Conservation (phyloP, 2,329 filamentous ascomycete genomes). For the Ascochyta clinopodiicola region DNA sequence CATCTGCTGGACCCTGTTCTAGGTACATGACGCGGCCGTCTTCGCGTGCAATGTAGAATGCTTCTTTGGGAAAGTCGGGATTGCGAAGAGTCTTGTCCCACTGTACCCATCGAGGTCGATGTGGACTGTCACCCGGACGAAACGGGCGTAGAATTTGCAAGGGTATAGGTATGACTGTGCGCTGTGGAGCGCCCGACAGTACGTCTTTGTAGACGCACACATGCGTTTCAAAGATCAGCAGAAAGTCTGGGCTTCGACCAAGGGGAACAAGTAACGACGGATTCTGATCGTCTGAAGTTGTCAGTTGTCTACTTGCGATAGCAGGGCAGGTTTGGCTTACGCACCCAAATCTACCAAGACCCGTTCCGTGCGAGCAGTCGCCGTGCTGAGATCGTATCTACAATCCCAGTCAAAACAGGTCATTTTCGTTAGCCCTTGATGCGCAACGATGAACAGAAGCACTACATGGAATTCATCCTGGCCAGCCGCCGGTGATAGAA, state of each 20-base stretch:
- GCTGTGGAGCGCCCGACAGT: conserved; percentile 48
- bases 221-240: conserved; percentile 48
- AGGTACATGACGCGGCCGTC: conserved; percentile 81
- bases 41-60: conserved; percentile 85
- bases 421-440: conserved; percentile 54
- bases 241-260: conserved; percentile 48
- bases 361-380: conserved; percentile 33
- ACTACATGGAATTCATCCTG: conserved; percentile 73
- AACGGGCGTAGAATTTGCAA: conserved; percentile 53
- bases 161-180: conserved; percentile 22
- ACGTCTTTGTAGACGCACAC: conserved; percentile 50
- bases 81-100: conserved; percentile 81
- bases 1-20: conserved; percentile 61
- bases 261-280: conserved; percentile 52
- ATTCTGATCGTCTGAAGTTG: conserved; percentile 40
- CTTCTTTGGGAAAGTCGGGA: conserved; percentile 67
- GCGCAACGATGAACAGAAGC: conserved; percentile 68
- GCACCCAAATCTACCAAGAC: conserved; percentile 36
- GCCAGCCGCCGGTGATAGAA: conserved; percentile 75
- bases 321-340: conserved; percentile 3
- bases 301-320: conserved; percentile 11
- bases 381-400: conserved; percentile 50
- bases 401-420: conserved; percentile 61
- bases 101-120: conserved; percentile 73
- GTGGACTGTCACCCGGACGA: conserved; percentile 44